These are phyloP conservation scores for Aciculosporium take DNA, from an alignment of 2,329 filamentous ascomycete species.

Conservation along the genomic window DNA sequence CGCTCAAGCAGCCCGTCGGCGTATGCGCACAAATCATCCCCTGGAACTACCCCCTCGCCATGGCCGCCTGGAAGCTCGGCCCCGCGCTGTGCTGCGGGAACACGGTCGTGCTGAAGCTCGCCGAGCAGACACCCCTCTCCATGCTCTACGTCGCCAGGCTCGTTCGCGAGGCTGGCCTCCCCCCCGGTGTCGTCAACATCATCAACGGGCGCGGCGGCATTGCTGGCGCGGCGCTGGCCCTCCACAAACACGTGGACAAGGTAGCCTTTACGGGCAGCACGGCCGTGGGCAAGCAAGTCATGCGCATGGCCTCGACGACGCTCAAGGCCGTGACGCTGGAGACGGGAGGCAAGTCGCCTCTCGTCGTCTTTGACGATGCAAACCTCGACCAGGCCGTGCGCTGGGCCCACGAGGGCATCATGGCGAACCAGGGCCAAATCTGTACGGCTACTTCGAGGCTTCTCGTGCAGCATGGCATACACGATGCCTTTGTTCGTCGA, in stretches of 20 bases:
- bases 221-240: constrained; percentile 49
- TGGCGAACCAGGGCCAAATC: constrained; percentile 44
- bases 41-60: constrained; percentile 39
- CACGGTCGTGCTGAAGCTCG: constrained; percentile 44
- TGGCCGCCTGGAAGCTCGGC: constrained; percentile 58
- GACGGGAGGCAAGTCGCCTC: constrained; percentile 45
- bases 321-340: constrained; percentile 46
- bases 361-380: constrained; percentile 46
- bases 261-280: constrained; percentile 62
- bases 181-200: constrained; percentile 58
- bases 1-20: constrained; percentile 35
- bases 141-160: constrained; percentile 47
- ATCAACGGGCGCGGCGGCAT: constrained; percentile 51
- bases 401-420: constrained; percentile 25
- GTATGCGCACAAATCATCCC: constrained; percentile 73
- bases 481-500: constrained; percentile 46
- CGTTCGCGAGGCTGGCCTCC: constrained; percentile 56
- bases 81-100: constrained; percentile 56
- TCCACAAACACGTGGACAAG: constrained; percentile 52
- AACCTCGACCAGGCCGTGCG: constrained; percentile 51
- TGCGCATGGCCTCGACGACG: constrained; percentile 50
- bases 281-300: constrained; percentile 51
- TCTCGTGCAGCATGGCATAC: constrained; percentile 40
- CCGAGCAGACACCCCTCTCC: constrained; percentile 46
- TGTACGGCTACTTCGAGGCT: constrained; percentile 46